phyloP scores from a whole-genome alignment of 345 rosid genomes.

The Aquilaria malaccensis region DNA sequence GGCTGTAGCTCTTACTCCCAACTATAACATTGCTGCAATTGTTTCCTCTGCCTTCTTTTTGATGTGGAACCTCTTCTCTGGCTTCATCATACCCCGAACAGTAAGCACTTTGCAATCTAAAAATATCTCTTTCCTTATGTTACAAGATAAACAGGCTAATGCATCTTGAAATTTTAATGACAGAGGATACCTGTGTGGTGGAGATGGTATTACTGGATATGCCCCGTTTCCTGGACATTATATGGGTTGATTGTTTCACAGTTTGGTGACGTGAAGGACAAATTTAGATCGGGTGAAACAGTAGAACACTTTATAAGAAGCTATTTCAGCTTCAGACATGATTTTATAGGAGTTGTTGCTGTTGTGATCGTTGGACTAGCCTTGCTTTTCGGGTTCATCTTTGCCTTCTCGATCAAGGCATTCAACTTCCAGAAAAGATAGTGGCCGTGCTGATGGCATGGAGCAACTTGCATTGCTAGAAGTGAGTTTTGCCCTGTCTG shows the following conservation, averaged over 20 bases:
- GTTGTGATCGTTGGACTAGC: constrained; percentile 36
- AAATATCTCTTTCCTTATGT: background rate
- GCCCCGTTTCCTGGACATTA: constrained; percentile 49
- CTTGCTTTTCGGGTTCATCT: constrained; percentile 52
- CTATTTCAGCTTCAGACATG: constrained; percentile 52
- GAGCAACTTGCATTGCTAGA: too few species aligned
- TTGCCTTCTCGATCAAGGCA: constrained; percentile 58
- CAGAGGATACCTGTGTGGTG: constrained; percentile 68
- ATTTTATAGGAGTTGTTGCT: constrained; percentile 51
- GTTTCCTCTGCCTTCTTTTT: constrained; percentile 38
- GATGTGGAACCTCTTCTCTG: constrained; percentile 62
- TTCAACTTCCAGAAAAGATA: constrained; percentile 78
- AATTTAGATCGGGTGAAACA: constrained; percentile 33
- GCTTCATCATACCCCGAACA: constrained; percentile 45
- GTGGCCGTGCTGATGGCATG: background rate
- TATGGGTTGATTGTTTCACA: constrained; percentile 52
- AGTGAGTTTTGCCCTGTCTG: background rate
- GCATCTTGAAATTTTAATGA: constrained; percentile 2
- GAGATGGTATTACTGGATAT: constrained; percentile 65
- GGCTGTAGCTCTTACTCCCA: constrained; percentile 55
- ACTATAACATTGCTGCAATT: constrained; percentile 46
- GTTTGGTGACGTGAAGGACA: constrained; percentile 37
- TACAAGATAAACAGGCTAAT: background rate
- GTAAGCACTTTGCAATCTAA: constrained; percentile 11
- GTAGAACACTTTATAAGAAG: constrained; percentile 45